These are phyloP conservation scores for Jasminum sambac DNA, from an alignment of 257 asterid species.

Conservation along the genomic window DNA sequence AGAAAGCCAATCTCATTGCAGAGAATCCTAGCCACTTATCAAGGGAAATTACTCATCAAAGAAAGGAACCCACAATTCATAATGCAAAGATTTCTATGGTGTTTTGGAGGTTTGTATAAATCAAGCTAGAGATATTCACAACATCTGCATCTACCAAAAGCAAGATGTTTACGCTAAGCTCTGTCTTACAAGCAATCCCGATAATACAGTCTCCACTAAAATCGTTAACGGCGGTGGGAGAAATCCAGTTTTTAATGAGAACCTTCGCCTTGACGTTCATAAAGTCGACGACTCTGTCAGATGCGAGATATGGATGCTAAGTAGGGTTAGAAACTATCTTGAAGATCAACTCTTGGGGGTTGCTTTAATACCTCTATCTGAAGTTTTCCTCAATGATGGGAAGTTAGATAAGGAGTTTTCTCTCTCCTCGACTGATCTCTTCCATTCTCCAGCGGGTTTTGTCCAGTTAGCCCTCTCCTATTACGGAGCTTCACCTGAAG, in stretches of 20 bases:
- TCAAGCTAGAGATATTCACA: conserved; percentile 89
- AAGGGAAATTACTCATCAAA: conserved; percentile 34
- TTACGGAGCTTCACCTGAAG: conserved; percentile 71
- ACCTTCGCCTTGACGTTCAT: conserved; percentile 52
- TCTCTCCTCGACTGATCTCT: conserved; percentile 88
- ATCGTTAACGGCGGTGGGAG: conserved; percentile 90
- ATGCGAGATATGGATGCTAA: conserved; percentile 96
- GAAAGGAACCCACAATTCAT: conserved; percentile 34
- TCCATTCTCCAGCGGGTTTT: conserved; percentile 98
- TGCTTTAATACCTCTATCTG: conserved; percentile 83
- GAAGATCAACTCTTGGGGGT: conserved; percentile 94
- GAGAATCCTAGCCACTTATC: conserved; percentile 37
- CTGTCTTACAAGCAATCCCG: conserved; percentile 83
- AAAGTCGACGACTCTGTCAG: conserved; percentile 71
- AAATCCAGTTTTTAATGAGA: conserved; percentile 82
- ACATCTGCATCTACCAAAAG: conserved; percentile 94
- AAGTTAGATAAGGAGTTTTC: conserved; percentile 88
- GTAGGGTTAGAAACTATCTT: conserved; percentile 87
- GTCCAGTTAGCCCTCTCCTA: conserved; percentile 76
- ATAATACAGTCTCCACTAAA: conserved; percentile 68
- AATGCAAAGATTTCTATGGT: conserved; percentile 46
- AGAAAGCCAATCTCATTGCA: conserved; percentile 31
- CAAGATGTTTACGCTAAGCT: conserved; percentile 94
- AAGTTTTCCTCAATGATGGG: conserved; percentile 57
- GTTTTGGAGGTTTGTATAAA: conserved; percentile 77